A percentile compares a stretch with the other conserved stretches of the same genome.
Evolutionary conservation across 2,329 filamentous ascomycete species (phyloP).

Genomic region (Phialemonium atrogriseum): DNA sequence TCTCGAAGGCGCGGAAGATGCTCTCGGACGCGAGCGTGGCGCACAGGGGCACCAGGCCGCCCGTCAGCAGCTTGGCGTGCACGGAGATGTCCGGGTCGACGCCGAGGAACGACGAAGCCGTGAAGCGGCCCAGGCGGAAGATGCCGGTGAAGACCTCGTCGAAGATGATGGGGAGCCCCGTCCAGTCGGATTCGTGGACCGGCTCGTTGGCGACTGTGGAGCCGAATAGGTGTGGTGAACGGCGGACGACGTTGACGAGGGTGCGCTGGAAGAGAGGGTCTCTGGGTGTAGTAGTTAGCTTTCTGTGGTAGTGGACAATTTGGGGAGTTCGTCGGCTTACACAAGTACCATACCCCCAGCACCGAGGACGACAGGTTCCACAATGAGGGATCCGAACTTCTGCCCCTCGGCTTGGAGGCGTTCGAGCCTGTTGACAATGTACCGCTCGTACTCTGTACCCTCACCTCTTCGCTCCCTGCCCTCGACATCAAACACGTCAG

Average conservation of each 20-base stretch:
- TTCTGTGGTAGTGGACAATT: conserved; percentile 1
- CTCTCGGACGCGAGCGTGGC: conserved; percentile 65
- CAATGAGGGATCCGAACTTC: conserved; percentile 68
- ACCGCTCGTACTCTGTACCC: conserved; percentile 45
- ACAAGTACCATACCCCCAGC: conserved; percentile 79
- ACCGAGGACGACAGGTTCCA: conserved; percentile 74
- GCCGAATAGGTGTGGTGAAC: conserved; percentile 46
- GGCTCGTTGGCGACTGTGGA: conserved; percentile 8
- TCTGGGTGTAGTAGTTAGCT: conserved; percentile 36
- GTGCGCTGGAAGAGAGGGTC: conserved; percentile 75
- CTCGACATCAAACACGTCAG: conserved; percentile 52
- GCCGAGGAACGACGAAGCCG: conserved; percentile 60
- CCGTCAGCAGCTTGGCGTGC: conserved; percentile 77
- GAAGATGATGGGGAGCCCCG: conserved; percentile 69
- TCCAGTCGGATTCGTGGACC: conserved; percentile 55
- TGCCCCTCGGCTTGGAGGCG: conserved; percentile 44
- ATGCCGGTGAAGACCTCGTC: conserved; percentile 86
- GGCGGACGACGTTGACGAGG: conserved; percentile 59
- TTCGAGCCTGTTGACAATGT: conserved; percentile 49
- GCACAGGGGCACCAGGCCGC: conserved; percentile 69
- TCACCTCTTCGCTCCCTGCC: conserved; percentile 34
- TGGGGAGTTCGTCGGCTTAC: conserved; percentile 33
- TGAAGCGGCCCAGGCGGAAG: conserved; percentile 69
- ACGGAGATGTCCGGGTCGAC: conserved; percentile 67
- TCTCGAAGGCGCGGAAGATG: conserved; percentile 65